These are phyloP conservation scores for Diaporthe vexans DNA, from an alignment of 2,329 filamentous ascomycete genomes.

Conservation along the genomic window DNA sequence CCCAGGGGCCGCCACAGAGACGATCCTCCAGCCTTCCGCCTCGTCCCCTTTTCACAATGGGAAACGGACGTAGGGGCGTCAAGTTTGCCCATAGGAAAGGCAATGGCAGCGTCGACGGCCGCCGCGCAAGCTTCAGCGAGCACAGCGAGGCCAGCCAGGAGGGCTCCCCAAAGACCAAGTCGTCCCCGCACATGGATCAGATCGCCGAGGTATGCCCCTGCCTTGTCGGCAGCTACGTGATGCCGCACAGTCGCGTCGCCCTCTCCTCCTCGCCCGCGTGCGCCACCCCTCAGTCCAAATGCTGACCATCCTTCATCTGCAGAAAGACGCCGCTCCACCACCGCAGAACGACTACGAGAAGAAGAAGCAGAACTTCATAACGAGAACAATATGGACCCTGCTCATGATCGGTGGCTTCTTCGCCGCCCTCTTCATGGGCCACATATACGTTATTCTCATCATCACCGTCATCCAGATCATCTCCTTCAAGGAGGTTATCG, in stretches of 20 bases:
- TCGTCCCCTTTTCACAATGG: constrained; percentile 46
- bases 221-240: no score
- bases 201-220: constrained; percentile 53
- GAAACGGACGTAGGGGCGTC: constrained; percentile 64
- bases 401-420: constrained; percentile 98
- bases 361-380: constrained; percentile 98
- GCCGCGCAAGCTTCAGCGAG: constrained; percentile 80
- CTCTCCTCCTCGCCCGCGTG: neutral
- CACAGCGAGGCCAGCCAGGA: constrained; percentile 77
- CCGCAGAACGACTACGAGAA: constrained; percentile 85
- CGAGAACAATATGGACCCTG: constrained; percentile 96
- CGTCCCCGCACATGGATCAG: constrained; percentile 51
- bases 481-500: constrained; percentile 99
- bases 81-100: constrained; percentile 67
- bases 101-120: constrained; percentile 65
- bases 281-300: neutral
- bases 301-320: constrained; percentile 43
- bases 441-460: constrained; percentile 96
- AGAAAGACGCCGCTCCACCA: constrained; percentile 61
- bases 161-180: constrained; percentile 56
- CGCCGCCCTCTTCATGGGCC: constrained; percentile 90
- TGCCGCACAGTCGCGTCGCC: constrained; percentile 27
- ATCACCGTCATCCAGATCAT: constrained; percentile 95
- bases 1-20: neutral
- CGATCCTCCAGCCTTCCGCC: neutral